A percentile compares a stretch with the other conserved stretches of the same genome.
These are phyloP conservation scores for Botrytis squamosa DNA, from an alignment of 2,329 filamentous ascomycete genomes.

Conservation along the genomic window DNA sequence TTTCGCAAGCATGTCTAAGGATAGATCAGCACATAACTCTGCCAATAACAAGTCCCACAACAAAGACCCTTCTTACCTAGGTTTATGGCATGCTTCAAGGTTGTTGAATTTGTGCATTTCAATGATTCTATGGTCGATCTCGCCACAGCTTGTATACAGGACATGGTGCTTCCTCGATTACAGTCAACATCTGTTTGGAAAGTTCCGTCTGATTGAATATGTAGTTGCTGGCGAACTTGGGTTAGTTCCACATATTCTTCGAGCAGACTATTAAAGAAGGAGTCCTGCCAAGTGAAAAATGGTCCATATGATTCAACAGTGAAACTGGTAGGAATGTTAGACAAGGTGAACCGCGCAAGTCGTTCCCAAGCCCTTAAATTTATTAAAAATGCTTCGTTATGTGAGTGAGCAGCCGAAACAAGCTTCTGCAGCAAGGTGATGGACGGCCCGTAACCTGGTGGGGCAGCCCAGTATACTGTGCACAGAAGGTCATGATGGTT, in stretches of 20 bases:
- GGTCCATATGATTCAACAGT: slow-evolving; percentile 45
- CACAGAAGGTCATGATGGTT: slow-evolving; percentile 69
- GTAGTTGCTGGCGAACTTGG: slow-evolving; percentile 25
- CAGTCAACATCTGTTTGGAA: slow-evolving; percentile 23
- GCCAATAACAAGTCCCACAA: not conserved
- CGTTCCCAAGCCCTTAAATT: slow-evolving; percentile 63
- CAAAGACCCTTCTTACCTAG: slow-evolving; percentile 28
- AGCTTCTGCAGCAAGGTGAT: slow-evolving; percentile 57
- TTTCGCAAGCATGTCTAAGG: slow-evolving; percentile 19
- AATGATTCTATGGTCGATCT: slow-evolving; percentile 26
- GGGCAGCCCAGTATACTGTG: slow-evolving; percentile 64
- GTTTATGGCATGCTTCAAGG: slow-evolving; percentile 30
- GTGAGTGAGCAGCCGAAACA: slow-evolving; percentile 58
- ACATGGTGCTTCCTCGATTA: slow-evolving; percentile 30
- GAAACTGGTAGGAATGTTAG: slow-evolving; percentile 43
- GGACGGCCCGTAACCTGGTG: slow-evolving; percentile 52
- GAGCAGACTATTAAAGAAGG: slow-evolving; percentile 56
- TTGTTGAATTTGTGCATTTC: slow-evolving; percentile 25
- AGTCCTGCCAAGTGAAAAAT: slow-evolving; percentile 57
- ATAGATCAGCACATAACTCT: slow-evolving; percentile 12
- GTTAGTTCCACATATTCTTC: slow-evolving; percentile 50
- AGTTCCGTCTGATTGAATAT: slow-evolving; percentile 19
- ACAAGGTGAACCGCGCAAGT: slow-evolving; percentile 57
- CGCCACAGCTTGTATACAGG: slow-evolving; percentile 25
- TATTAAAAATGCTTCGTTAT: slow-evolving; percentile 65